A percentile compares a stretch with the other conserved stretches of the same genome.
phyloP scores from a whole-genome alignment of 345 rosid genomes.

The Zanthoxylum bungeanum region DNA sequence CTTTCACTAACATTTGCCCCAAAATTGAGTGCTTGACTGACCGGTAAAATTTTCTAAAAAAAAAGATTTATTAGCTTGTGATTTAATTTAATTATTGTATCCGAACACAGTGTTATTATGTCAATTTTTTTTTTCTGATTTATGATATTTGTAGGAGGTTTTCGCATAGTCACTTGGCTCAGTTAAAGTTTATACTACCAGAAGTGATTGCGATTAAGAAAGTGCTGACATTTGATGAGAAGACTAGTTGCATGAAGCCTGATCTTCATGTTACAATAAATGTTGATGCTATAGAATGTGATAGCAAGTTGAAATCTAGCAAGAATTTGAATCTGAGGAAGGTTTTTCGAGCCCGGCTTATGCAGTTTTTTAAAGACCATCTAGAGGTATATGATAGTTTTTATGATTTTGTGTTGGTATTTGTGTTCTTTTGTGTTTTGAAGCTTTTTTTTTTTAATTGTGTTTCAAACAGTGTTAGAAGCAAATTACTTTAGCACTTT shows the following conservation, averaged over 20 bases:
- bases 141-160: slow-evolving; percentile 62
- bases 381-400: slow-evolving; percentile 50
- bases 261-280: slow-evolving; percentile 64
- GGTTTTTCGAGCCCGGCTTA: slow-evolving; percentile 57
- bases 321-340: slow-evolving; percentile 50
- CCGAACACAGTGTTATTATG: neutral
- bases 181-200: slow-evolving; percentile 69
- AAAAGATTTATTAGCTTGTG: neutral
- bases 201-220: slow-evolving; percentile 73
- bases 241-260: slow-evolving; percentile 72
- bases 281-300: slow-evolving; percentile 41
- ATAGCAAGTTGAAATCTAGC: slow-evolving; percentile 29
- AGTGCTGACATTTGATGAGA: slow-evolving; percentile 56
- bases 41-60: slow-evolving; percentile 34
- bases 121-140: neutral
- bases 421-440: neutral
- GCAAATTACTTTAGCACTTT: neutral
- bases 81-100: neutral
- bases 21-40: slow-evolving; percentile 65
- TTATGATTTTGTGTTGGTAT: too few species aligned
- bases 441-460: neutral
- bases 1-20: slow-evolving; percentile 47
- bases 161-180: slow-evolving; percentile 60
- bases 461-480: neutral
- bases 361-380: slow-evolving; percentile 49